These are phyloP conservation scores for Linum trigynum DNA, from an alignment of 345 rosid genomes.

Conservation along the genomic window DNA sequence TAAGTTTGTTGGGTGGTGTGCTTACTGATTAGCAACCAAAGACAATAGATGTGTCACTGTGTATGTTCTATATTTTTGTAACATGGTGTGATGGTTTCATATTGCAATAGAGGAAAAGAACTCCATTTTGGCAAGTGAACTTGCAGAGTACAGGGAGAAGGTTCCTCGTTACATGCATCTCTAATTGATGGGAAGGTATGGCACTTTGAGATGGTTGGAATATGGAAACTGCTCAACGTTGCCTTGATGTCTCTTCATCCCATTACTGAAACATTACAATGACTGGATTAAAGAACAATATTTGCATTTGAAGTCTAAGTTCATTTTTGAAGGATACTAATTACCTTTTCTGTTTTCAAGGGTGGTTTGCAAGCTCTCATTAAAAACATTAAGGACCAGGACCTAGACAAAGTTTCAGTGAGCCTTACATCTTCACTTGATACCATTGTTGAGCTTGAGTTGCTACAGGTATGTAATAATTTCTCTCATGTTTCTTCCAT, in stretches of 20 bases:
- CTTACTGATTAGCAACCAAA: neutral
- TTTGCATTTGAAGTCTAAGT: neutral
- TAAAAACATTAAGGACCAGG: conserved; percentile 65
- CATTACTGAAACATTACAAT: too few species aligned
- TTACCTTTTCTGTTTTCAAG: conserved; percentile 28
- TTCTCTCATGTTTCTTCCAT: too few species aligned
- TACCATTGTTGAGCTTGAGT: conserved; percentile 73
- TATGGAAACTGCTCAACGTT: too few species aligned
- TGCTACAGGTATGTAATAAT: conserved; percentile 56
- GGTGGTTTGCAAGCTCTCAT: conserved; percentile 78
- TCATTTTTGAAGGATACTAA: conserved; percentile 10
- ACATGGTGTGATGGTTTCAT: conserved; percentile 25
- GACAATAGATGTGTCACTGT: neutral
- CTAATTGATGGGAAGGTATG: conserved; percentile 75
- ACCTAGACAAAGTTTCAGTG: conserved; percentile 81
- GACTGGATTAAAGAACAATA: neutral
- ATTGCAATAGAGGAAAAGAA: conserved; percentile 68
- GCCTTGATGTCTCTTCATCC: too few species aligned
- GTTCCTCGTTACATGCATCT: conserved; percentile 52
- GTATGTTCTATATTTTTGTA: neutral
- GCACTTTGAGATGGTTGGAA: neutral
- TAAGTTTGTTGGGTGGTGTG: too few species aligned
- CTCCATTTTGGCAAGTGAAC: conserved; percentile 61
- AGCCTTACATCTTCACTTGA: conserved; percentile 77
- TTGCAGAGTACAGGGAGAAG: conserved; percentile 56